Conservation (phyloP, 2,329 filamentous ascomycete genomes). For the Pseudocercospora fuligena region DNA sequence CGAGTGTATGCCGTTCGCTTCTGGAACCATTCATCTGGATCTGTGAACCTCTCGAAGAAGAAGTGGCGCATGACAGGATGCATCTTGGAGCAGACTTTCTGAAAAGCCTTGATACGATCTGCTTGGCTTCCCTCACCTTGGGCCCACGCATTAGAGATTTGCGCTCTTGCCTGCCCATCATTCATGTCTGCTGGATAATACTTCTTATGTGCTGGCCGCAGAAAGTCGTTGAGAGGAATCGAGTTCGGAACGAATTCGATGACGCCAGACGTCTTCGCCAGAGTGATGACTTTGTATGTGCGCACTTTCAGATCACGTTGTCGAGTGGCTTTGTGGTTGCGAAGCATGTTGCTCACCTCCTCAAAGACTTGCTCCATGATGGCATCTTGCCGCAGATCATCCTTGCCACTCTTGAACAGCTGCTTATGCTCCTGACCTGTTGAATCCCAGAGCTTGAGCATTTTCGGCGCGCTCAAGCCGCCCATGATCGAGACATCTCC, state of each 20-base stretch:
- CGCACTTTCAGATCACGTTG: slow-evolving; percentile 88
- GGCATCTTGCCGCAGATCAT: slow-evolving; percentile 91
- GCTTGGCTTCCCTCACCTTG: slow-evolving; percentile 64
- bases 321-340: slow-evolving; percentile 82
- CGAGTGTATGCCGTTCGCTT: slow-evolving; percentile 88
- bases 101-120: slow-evolving; percentile 73
- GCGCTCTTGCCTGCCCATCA: slow-evolving; percentile 73
- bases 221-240: slow-evolving; percentile 85
- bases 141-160: slow-evolving; percentile 72
- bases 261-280: slow-evolving; percentile 82
- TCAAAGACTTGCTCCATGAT: slow-evolving; percentile 99
- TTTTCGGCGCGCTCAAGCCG: slow-evolving; percentile 91
- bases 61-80: slow-evolving; percentile 95
- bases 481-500: slow-evolving; percentile 82
- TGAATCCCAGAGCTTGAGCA: slow-evolving; percentile 78
- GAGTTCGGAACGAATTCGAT: slow-evolving; percentile 98
- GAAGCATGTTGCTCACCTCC: slow-evolving; percentile 87
- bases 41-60: slow-evolving; percentile 91
- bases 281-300: slow-evolving; percentile 94
- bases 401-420: slow-evolving; percentile 92
- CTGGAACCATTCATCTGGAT: slow-evolving; percentile 95
- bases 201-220: slow-evolving; percentile 85
- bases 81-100: slow-evolving; percentile 78
- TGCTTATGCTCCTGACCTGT: slow-evolving; percentile 85
- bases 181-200: slow-evolving; percentile 88